Evolutionary conservation across 176 grass and related monocot genomes (phyloP).

Genomic region (Carex littledalei): DNA sequence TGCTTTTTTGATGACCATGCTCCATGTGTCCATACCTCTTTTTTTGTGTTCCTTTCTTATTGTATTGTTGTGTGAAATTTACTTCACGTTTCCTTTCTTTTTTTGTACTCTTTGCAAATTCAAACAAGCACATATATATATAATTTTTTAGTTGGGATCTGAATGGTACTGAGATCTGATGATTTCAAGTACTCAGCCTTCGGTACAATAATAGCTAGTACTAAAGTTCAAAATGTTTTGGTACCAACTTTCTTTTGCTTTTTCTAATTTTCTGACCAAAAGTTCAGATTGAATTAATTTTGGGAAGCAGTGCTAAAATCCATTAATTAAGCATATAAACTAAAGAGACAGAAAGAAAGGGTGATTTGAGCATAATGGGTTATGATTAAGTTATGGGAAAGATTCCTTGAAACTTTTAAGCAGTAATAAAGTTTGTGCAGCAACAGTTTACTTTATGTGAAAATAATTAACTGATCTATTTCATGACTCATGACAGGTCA

Average conservation of each 20-base stretch:
- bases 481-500: slow-evolving; percentile 8
- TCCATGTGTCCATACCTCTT: neutral
- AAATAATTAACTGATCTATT: slow-evolving; percentile 1
- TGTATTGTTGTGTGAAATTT: neutral
- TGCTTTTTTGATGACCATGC: neutral
- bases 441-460: slow-evolving; percentile 4
- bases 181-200: neutral
- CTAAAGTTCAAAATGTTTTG: slow-evolving; percentile 6
- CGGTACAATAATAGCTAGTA: neutral
- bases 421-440: neutral
- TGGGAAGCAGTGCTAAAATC: neutral
- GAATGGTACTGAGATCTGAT: neutral
- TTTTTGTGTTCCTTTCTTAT: slow-evolving; percentile 1
- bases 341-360: neutral
- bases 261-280: neutral
- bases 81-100: neutral
- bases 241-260: neutral
- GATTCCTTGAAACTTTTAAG: slow-evolving; percentile 17
- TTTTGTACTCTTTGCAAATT: neutral
- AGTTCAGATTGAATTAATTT: neutral
- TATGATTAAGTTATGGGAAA: slow-evolving; percentile 2
- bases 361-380: neutral
- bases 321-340: neutral
- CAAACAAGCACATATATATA: neutral
- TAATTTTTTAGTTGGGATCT: neutral